phyloP scores from a whole-genome alignment of 1,139 yeast species.

The Yamadazyma taylorii region DNA sequence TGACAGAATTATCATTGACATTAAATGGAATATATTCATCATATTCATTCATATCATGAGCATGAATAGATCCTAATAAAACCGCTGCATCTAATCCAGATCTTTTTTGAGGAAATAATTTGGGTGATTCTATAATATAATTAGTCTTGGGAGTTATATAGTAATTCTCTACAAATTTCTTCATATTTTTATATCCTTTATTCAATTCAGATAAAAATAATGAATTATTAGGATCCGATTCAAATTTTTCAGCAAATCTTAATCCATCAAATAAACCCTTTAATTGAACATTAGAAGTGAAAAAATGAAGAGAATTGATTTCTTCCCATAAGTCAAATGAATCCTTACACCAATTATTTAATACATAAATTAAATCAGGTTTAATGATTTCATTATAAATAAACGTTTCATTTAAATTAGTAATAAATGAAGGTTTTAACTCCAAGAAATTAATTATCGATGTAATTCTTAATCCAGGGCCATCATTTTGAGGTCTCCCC shows the following conservation, averaged over 20 bases:
- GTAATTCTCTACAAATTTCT: constrained; percentile 33
- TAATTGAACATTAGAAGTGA: constrained; percentile 73
- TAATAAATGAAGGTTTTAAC: constrained; percentile 9
- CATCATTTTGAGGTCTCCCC: constrained; percentile 98
- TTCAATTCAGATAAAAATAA: constrained; percentile 26
- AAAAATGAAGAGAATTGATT: constrained; percentile 68
- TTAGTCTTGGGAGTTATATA: constrained; percentile 44
- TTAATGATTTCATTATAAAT: constrained; percentile 57
- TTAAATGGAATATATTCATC: constrained; percentile 52
- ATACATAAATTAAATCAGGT: constrained; percentile 70
- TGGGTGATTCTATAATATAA: constrained; percentile 71
- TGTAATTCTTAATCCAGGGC: constrained; percentile 80
- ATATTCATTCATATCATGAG: constrained; percentile 50
- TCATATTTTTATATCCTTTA: constrained; percentile 31
- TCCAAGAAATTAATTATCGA: constrained; percentile 59
- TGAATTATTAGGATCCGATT: constrained; percentile 29
- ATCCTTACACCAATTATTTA: constrained; percentile 57
- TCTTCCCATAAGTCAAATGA: constrained; percentile 97
- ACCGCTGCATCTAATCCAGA: constrained; percentile 82
- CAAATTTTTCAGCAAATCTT: constrained; percentile 31
- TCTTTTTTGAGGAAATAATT: constrained; percentile 41
- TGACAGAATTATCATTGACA: constrained; percentile 51
- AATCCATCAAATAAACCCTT: constrained; percentile 66
- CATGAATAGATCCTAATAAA: constrained; percentile 63
- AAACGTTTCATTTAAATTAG: constrained; percentile 22